These are phyloP conservation scores for Diplodia sapinea DNA, from an alignment of 2,329 filamentous ascomycete species.

Conservation along the genomic window DNA sequence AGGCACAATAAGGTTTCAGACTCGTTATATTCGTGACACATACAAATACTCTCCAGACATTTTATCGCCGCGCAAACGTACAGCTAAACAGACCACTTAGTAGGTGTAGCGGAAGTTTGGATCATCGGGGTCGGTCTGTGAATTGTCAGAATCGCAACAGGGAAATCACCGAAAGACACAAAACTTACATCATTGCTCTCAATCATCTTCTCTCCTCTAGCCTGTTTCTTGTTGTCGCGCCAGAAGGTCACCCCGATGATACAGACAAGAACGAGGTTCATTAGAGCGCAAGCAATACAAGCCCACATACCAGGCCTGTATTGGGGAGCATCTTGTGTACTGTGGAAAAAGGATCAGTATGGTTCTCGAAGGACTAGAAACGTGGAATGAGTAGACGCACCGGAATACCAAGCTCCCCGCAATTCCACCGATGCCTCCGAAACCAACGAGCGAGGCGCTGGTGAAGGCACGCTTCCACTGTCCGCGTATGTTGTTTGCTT, in stretches of 20 bases:
- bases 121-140: slow-evolving; percentile 17
- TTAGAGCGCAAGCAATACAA: slow-evolving; percentile 46
- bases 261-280: slow-evolving; percentile 46
- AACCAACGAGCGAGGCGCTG: slow-evolving; percentile 75
- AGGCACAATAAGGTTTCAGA: not conserved
- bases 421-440: slow-evolving; percentile 80
- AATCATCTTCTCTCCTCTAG: slow-evolving; percentile 50
- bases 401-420: slow-evolving; percentile 74
- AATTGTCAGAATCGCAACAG: not conserved
- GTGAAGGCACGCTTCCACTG: slow-evolving; percentile 88
- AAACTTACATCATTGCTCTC: slow-evolving; percentile 46
- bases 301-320: slow-evolving; percentile 48
- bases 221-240: slow-evolving; percentile 47
- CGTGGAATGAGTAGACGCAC: not conserved
- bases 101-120: slow-evolving; percentile 30
- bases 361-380: not conserved
- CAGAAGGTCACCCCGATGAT: slow-evolving; percentile 44
- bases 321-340: slow-evolving; percentile 46
- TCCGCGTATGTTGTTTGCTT: slow-evolving; percentile 85
- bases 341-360: slow-evolving; percentile 5
- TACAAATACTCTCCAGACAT: not conserved
- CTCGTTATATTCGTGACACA: slow-evolving; percentile 17
- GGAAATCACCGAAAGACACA: not conserved
- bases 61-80: not conserved
- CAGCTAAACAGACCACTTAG: not conserved